These are phyloP conservation scores for Erythrobasidium hasegawianum DNA, from an alignment of 1,284 basidiomycete species.

Conservation along the genomic window DNA sequence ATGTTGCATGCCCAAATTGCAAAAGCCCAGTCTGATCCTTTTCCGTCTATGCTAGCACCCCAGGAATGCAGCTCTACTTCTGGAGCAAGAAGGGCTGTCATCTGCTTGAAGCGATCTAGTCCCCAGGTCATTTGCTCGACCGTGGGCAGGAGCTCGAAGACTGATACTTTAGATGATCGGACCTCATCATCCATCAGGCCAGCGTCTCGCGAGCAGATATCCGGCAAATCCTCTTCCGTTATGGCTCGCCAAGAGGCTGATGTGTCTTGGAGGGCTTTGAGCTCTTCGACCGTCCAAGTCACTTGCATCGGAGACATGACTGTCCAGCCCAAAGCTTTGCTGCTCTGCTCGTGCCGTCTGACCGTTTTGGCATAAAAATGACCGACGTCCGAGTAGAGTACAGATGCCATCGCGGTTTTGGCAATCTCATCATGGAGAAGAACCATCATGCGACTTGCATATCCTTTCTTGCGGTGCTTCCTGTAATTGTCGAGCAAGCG, in stretches of 20 bases:
- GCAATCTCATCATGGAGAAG: slow-evolving; percentile 17
- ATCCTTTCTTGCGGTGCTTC: slow-evolving; percentile 13
- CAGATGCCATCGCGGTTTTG: background rate
- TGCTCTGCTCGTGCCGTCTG: background rate
- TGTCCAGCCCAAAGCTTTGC: slow-evolving; percentile 7
- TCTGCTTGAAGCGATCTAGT: background rate
- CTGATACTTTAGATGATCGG: background rate
- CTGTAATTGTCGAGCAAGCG: background rate
- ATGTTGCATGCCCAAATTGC: slow-evolving; percentile 23
- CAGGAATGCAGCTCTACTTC: too few species aligned
- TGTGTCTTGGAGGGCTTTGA: too few species aligned
- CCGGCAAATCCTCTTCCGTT: slow-evolving; percentile 1
- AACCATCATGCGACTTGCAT: slow-evolving; percentile 12
- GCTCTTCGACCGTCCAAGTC: background rate
- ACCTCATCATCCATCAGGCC: slow-evolving; percentile 4
- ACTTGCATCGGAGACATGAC: slow-evolving; percentile 9
- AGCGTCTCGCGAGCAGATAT: background rate
- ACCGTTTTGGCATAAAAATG: slow-evolving; percentile 7
- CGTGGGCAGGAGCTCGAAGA: slow-evolving; percentile 10
- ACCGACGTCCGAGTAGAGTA: slow-evolving; percentile 22
- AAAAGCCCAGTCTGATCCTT: slow-evolving; percentile 20
- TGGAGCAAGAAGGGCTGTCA: background rate
- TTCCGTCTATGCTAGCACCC: background rate
- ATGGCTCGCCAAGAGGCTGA: background rate
- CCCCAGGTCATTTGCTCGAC: slow-evolving; percentile 10